Evolutionary conservation across 2,329 filamentous ascomycete species (phyloP), one percentile per base, ranked within the genome.

Genomic region (Sarocladium oryzae): DNA sequence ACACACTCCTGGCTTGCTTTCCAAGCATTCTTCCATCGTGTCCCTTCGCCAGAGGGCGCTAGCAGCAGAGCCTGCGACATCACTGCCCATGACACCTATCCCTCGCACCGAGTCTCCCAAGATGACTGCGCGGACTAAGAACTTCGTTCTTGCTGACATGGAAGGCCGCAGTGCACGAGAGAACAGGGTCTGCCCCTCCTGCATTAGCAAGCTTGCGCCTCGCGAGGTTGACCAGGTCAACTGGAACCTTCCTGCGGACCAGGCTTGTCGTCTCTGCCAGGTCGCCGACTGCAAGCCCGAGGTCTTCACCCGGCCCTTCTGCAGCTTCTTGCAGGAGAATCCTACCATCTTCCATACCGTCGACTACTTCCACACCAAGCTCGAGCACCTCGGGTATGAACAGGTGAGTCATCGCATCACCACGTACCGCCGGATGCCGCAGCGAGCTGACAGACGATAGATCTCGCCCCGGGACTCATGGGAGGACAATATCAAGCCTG

Each of bases 301-400:
- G 61, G 76, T 76, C 53, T 95, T 90, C 66, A 87, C 88, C 8
- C 77, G 89, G 69, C 89, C 90, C 1, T 96, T 95, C 66, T 85
- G 86, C 65, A 79, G 89, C 50, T 97, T 96, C 65, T 79, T 97
- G 72, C 87, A 84, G 40, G 79, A 87, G 55, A 96, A 96, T 64
- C 93, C 93, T 0, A 97, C 93, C 8, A 81, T 96, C 43, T 99
- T 95, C 67, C 93, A 99, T 63, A 83, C 89, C 1, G 90, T 96
- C 24, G 79, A 83, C 53, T 81, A 89, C 59, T 89, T 96, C 65
- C 83, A 85, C 61, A 74, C 77, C 52, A 84, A 90, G 61, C 78
- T 96, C 45, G 74, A 78, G 55, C 76, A 81, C 35, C 75, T 81
- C 33, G 92, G 89, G 40, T 99, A 88, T 69, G 78, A 76, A 54